Conservation (phyloP, 805 yeast species). For the Komagataella populi region DNA sequence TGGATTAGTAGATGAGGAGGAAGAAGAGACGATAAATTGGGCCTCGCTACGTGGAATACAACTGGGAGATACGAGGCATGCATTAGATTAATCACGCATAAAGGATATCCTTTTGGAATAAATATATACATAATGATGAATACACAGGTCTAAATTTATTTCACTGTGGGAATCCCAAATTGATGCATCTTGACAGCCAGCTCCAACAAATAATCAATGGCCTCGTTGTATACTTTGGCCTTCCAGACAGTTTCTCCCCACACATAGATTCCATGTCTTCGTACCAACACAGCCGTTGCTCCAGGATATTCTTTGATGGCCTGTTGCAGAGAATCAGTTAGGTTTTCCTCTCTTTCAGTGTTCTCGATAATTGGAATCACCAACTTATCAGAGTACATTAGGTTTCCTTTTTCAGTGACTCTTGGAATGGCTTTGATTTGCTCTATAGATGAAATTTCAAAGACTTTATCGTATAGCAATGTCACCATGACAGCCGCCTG, state of each 20-base stretch:
- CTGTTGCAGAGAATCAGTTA: constrained; percentile 48
- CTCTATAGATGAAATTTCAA: constrained; percentile 69
- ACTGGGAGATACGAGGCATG: constrained; percentile 17
- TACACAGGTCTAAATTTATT: constrained; percentile 5
- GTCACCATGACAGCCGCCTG: constrained; percentile 78
- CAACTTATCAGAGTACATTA: constrained; percentile 61
- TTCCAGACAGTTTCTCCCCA: constrained; percentile 93
- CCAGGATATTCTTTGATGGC: constrained; percentile 63
- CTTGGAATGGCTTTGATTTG: constrained; percentile 87
- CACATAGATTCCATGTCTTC: constrained; percentile 92
- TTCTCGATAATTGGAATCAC: constrained; percentile 86
- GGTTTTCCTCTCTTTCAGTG: constrained; percentile 77
- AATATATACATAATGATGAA: background rate
- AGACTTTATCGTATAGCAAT: constrained; percentile 53
- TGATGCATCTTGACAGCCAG: constrained; percentile 74
- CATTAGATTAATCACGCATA: constrained; percentile 6
- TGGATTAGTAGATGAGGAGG: constrained; percentile 34
- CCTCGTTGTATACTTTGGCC: constrained; percentile 88
- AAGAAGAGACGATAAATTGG: constrained; percentile 29
- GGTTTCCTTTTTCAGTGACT: constrained; percentile 49
- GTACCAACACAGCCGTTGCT: constrained; percentile 75
- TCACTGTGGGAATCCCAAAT: constrained; percentile 44
- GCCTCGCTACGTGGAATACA: constrained; percentile 10
- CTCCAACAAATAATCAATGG: constrained; percentile 79
- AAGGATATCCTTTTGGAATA: background rate